These are phyloP conservation scores for Aspergillus nomiae DNA, from an alignment of 2,329 filamentous ascomycete species.

Conservation along the genomic window DNA sequence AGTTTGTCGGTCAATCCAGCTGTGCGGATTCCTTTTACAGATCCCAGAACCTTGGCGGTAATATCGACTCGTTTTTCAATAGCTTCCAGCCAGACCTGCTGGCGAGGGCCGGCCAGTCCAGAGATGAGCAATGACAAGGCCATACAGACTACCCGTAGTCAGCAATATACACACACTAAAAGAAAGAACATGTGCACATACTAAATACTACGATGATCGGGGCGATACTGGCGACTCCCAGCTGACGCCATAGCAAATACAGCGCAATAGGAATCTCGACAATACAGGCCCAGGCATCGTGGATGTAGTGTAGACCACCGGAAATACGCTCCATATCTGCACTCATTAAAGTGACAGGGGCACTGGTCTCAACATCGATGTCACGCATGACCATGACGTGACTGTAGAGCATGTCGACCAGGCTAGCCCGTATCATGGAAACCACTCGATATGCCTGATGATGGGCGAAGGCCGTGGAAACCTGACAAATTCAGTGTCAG, in stretches of 20 bases:
- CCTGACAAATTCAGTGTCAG: conserved; percentile 5
- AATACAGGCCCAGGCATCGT: conserved; percentile 28
- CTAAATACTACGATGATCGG: conserved; percentile 21
- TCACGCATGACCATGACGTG: conserved; percentile 29
- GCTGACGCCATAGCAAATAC: conserved; percentile 22
- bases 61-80: conserved; percentile 31
- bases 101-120: conserved; percentile 10
- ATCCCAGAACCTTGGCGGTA: conserved; percentile 33
- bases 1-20: conserved; percentile 37
- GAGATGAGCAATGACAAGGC: neutral
- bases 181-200: conserved; percentile 7
- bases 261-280: conserved; percentile 20
- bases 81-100: conserved; percentile 28
- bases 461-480: conserved; percentile 33
- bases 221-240: conserved; percentile 26
- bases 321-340: conserved; percentile 34
- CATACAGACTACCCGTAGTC: neutral
- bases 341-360: conserved; percentile 37
- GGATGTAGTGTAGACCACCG: conserved; percentile 24
- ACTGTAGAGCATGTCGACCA: conserved; percentile 31
- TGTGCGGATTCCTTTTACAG: conserved; percentile 46
- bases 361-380: conserved; percentile 15
- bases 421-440: conserved; percentile 10
- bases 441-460: conserved; percentile 13
- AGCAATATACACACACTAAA: neutral